These are phyloP conservation scores for Glycine soja DNA, from an alignment of 306 rosid species.

Conservation along the genomic window DNA sequence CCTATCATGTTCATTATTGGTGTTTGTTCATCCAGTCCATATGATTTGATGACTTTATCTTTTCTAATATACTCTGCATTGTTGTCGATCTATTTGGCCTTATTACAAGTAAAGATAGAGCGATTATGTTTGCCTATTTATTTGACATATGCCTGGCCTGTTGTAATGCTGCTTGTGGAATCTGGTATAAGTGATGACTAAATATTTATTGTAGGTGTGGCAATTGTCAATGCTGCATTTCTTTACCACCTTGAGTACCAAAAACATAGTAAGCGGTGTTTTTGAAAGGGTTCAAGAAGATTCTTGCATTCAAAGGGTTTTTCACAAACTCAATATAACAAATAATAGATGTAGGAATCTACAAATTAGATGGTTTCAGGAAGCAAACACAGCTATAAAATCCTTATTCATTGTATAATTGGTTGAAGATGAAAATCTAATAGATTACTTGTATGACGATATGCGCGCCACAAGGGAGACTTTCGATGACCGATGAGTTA, in stretches of 20 bases:
- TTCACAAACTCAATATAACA: no score
- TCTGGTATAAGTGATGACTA: conserved; percentile 54
- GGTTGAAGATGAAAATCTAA: no score
- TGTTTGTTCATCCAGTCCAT: background rate
- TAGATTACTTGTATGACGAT: no score
- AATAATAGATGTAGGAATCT: no score
- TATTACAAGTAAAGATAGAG: background rate
- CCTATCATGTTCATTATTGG: conserved; percentile 1
- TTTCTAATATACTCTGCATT: background rate
- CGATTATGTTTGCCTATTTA: conserved; percentile 19
- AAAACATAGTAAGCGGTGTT: conserved; percentile 39
- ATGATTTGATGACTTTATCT: background rate
- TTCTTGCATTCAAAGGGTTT: conserved; percentile 39
- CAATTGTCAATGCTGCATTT: conserved; percentile 27
- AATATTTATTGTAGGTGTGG: conserved; percentile 29
- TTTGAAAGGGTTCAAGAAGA: conserved; percentile 33
- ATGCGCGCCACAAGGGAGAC: no score
- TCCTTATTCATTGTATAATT: no score
- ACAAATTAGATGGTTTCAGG: no score
- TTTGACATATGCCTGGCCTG: background rate
- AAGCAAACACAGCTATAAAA: no score
- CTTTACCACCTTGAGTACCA: background rate
- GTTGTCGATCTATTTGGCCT: background rate
- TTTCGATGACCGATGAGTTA: no score
- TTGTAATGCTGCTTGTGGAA: conserved; percentile 39